These are phyloP conservation scores for Exsudoporus frostii DNA, from an alignment of 768 basidiomycete genomes.

Conservation along the genomic window DNA sequence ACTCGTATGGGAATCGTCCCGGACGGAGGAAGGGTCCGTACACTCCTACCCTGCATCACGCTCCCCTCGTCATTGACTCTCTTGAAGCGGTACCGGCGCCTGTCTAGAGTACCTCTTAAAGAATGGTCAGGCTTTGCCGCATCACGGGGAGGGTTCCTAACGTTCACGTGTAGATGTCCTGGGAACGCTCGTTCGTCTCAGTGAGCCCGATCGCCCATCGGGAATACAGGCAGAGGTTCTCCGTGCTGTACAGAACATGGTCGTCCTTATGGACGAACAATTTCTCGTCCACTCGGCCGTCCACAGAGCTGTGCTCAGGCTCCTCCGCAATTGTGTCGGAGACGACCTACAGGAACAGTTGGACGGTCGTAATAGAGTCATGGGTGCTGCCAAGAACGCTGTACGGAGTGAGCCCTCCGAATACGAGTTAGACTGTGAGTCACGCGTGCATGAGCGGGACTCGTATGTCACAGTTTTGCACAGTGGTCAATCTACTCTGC, in stretches of 20 bases:
- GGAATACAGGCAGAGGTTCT: constrained; percentile 93
- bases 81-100: constrained; percentile 71
- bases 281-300: constrained; percentile 91
- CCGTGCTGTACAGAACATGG: constrained; percentile 83
- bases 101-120: constrained; percentile 91
- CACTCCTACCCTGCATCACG: constrained; percentile 1
- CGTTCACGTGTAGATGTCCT: constrained; percentile 59
- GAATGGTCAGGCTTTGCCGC: constrained; percentile 52
- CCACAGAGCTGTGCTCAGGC: constrained; percentile 80
- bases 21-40: constrained; percentile 83
- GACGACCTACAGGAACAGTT: constrained; percentile 87
- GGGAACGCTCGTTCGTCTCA: constrained; percentile 78
- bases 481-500: constrained; percentile 90
- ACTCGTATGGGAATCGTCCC: constrained; percentile 80
- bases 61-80: constrained; percentile 8
- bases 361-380: constrained; percentile 68
- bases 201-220: constrained; percentile 78
- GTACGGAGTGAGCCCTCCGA: constrained; percentile 74
- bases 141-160: neutral
- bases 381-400: constrained; percentile 81
- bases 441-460: neutral
- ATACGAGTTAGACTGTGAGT: constrained; percentile 84
- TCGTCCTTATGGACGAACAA: constrained; percentile 87
- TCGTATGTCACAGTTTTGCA: constrained; percentile 8
- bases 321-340: constrained; percentile 86